These are phyloP conservation scores for Cyathus striatus DNA, from an alignment of 768 basidiomycete genomes.

Conservation along the genomic window DNA sequence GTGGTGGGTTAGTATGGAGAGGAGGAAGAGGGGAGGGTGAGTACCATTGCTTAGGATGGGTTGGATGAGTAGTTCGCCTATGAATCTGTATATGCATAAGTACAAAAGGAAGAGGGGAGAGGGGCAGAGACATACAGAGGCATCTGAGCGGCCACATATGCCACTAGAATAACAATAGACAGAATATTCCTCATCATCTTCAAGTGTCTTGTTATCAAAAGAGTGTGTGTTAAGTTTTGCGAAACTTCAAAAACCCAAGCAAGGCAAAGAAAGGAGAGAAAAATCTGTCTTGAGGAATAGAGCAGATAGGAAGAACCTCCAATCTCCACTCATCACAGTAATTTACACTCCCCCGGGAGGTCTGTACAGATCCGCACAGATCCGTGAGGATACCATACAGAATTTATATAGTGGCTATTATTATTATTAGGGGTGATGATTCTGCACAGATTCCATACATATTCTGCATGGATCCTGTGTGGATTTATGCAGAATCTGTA, in stretches of 20 bases:
- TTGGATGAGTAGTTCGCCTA: conserved; percentile 37
- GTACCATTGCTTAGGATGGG: conserved; percentile 35
- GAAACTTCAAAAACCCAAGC: conserved; percentile 1
- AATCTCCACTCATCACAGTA: too few relatives aligned
- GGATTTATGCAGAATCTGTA: too few relatives aligned
- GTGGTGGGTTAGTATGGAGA: neutral
- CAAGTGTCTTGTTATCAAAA: conserved; percentile 9
- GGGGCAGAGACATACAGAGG: conserved; percentile 16
- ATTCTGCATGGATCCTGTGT: too few relatives aligned
- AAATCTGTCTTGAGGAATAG: too few relatives aligned
- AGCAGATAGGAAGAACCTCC: too few relatives aligned
- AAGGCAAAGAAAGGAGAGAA: neutral
- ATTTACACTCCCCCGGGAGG: too few relatives aligned
- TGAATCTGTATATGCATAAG: conserved; percentile 31
- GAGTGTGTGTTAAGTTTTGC: conserved; percentile 10
- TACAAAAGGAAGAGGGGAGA: too few relatives aligned
- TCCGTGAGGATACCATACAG: too few relatives aligned
- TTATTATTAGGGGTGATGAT: too few relatives aligned
- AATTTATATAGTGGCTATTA: too few relatives aligned
- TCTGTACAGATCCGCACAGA: too few relatives aligned
- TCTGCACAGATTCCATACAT: too few relatives aligned
- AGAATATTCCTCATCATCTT: conserved; percentile 11
- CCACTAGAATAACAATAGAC: conserved; percentile 11
- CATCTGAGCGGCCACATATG: conserved; percentile 19
- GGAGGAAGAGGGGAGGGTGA: neutral